phyloP scores from a whole-genome alignment of 2,329 filamentous ascomycete genomes.

The Thielaviopsis populi region DNA sequence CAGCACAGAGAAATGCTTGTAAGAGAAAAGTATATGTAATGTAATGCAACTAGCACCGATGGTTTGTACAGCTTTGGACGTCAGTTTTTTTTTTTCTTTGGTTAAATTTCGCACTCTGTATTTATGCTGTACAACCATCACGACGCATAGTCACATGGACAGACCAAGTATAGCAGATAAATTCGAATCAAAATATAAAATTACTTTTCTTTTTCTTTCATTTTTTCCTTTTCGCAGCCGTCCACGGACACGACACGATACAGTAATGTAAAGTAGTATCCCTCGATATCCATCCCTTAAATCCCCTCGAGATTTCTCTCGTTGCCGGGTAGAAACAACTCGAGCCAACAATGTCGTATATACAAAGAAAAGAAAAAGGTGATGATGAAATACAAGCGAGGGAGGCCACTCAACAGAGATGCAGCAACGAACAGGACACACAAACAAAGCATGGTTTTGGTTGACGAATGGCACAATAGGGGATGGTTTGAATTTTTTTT shows the following conservation, averaged over 20 bases:
- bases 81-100: too few relatives aligned
- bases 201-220: not conserved
- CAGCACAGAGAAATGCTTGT: not conserved
- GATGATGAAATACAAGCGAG: not conserved
- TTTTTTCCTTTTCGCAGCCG: too few relatives aligned
- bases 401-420: not conserved
- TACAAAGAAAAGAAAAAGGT: not conserved
- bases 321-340: not conserved
- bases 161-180: not conserved
- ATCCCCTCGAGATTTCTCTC: not conserved
- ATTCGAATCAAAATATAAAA: not conserved
- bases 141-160: too few relatives aligned
- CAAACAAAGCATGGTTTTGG: not conserved
- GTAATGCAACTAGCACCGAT: not conserved
- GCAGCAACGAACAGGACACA: not conserved
- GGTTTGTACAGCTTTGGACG: not conserved
- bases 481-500: conserved; percentile 16
- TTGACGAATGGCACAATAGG: too few relatives aligned
- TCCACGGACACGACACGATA: too few relatives aligned
- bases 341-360: not conserved
- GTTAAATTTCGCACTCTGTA: too few relatives aligned
- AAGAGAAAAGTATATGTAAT: not conserved
- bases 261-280: not conserved
- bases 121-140: too few relatives aligned
- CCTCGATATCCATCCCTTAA: not conserved